Percentiles rank a stretch among this genome's conserved stretches.
Conservation (phyloP, 2,329 filamentous ascomycete species). For the Bipolaris gigantea region DNA sequence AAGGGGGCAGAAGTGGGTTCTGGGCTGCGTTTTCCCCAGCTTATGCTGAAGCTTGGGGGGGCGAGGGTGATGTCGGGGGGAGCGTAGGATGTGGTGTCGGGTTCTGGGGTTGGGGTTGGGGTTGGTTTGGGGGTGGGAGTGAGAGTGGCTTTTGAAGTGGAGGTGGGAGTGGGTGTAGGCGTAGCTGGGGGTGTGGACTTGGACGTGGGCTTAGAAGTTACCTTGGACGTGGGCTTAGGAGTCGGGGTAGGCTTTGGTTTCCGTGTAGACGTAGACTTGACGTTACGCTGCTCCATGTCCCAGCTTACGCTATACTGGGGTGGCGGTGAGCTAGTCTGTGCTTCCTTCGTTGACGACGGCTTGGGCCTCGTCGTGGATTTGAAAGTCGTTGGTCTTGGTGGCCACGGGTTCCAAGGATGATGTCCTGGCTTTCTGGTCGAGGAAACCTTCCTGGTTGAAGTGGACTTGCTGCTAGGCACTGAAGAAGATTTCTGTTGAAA, state of each 20-base stretch:
- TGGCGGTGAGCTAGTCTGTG: slow-evolving; percentile 9
- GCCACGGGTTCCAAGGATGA: slow-evolving; percentile 13
- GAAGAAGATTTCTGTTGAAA: neutral
- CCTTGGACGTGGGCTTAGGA: slow-evolving; percentile 1
- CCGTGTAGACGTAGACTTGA: slow-evolving; percentile 8
- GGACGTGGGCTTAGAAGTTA: neutral
- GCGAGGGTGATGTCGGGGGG: slow-evolving; percentile 16
- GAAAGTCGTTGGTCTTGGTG: slow-evolving; percentile 12
- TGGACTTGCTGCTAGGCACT: neutral
- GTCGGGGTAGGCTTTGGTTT: slow-evolving; percentile 1
- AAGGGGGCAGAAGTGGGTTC: neutral
- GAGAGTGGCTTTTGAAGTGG: slow-evolving; percentile 10
- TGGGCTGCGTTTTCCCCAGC: slow-evolving; percentile 5
- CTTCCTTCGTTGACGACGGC: slow-evolving; percentile 4
- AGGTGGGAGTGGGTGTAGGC: slow-evolving; percentile 5
- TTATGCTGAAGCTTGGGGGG: slow-evolving; percentile 12
- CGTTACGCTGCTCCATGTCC: slow-evolving; percentile 11
- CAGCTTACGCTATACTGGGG: slow-evolving; percentile 18
- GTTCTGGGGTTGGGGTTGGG: neutral
- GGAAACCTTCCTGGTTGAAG: neutral
- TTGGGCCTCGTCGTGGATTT: slow-evolving; percentile 5
- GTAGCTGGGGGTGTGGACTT: slow-evolving; percentile 10
- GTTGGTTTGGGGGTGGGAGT: slow-evolving; percentile 1
- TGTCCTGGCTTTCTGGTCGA: slow-evolving; percentile 18
- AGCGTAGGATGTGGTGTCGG: slow-evolving; percentile 1